A percentile compares a stretch with the other conserved stretches of the same genome.
Conservation (phyloP, 495 filamentous ascomycete species). For the Neurospora discreta region DNA sequence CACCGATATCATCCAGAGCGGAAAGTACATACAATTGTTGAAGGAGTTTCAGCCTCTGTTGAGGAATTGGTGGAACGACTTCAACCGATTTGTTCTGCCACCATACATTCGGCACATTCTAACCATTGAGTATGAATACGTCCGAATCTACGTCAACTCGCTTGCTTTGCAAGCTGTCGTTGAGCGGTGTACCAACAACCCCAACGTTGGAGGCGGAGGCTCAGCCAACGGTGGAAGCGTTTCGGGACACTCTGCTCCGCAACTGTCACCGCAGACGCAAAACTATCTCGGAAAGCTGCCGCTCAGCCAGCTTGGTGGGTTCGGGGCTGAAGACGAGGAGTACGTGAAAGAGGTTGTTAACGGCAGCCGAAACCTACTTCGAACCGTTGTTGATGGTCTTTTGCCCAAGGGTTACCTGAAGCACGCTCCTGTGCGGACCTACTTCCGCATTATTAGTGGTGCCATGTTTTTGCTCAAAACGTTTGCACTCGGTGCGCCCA, state of each 20-base stretch:
- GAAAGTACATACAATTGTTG: slow-evolving; percentile 68
- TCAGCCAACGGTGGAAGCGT: slow-evolving; percentile 25
- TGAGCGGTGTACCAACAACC: slow-evolving; percentile 65
- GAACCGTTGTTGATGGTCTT: slow-evolving; percentile 72
- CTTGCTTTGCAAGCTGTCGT: slow-evolving; percentile 89
- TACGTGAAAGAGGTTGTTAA: slow-evolving; percentile 86
- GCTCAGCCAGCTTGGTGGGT: slow-evolving; percentile 43
- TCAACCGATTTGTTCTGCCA: slow-evolving; percentile 59
- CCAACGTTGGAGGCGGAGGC: slow-evolving; percentile 42
- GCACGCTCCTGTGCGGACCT: slow-evolving; percentile 86
- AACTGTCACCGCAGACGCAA: slow-evolving; percentile 46
- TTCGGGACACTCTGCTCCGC: slow-evolving; percentile 29
- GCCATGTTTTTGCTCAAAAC: slow-evolving; percentile 93
- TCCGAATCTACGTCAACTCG: slow-evolving; percentile 85
- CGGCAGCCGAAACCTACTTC: slow-evolving; percentile 71
- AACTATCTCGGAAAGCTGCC: slow-evolving; percentile 46
- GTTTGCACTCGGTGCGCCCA: slow-evolving; percentile 84
- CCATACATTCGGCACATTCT: slow-evolving; percentile 72
- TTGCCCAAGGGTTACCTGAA: slow-evolving; percentile 74
- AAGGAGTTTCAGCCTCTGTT: slow-evolving; percentile 70
- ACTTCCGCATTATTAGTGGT: slow-evolving; percentile 86
- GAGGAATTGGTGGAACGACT: slow-evolving; percentile 59
- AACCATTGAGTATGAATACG: slow-evolving; percentile 83
- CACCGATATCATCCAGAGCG: slow-evolving; percentile 72
- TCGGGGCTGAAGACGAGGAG: slow-evolving; percentile 51